Conservation (phyloP, 2,329 filamentous ascomycete genomes). For the Blumeria hordei region DNA sequence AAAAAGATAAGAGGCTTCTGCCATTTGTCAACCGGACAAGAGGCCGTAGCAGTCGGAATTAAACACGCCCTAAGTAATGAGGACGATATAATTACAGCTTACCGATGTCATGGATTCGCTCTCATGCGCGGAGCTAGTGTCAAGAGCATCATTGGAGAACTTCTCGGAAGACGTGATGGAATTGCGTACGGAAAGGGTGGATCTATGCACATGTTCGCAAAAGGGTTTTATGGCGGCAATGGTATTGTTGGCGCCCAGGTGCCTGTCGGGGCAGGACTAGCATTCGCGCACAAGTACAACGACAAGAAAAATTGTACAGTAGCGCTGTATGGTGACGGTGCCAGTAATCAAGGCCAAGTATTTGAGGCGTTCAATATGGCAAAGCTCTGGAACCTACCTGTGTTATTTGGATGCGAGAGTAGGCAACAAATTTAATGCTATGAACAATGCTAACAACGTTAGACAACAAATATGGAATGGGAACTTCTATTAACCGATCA, state of each 20-base stretch:
- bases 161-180: constrained; percentile 82
- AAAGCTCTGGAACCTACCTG: constrained; percentile 91
- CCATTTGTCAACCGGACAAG: constrained; percentile 91
- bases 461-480: constrained; percentile 99
- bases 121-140: constrained; percentile 84
- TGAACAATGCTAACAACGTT: neutral
- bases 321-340: constrained; percentile 90
- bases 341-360: constrained; percentile 96
- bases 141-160: constrained; percentile 83
- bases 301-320: constrained; percentile 67
- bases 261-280: constrained; percentile 84
- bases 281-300: constrained; percentile 90
- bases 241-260: constrained; percentile 98
- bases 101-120: constrained; percentile 96
- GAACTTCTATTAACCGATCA: constrained; percentile 80
- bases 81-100: constrained; percentile 92
- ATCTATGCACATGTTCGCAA: constrained; percentile 99
- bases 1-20: constrained; percentile 99
- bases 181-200: constrained; percentile 98
- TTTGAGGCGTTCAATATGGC: constrained; percentile 99
- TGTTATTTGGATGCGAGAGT: constrained; percentile 97
- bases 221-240: constrained; percentile 95
- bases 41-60: constrained; percentile 90
- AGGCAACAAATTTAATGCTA: constrained; percentile 19
- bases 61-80: constrained; percentile 81